These are phyloP conservation scores for Cutaneotrichosporon cyanovorans DNA, from an alignment of 1,284 basidiomycete genomes.

Conservation along the genomic window DNA sequence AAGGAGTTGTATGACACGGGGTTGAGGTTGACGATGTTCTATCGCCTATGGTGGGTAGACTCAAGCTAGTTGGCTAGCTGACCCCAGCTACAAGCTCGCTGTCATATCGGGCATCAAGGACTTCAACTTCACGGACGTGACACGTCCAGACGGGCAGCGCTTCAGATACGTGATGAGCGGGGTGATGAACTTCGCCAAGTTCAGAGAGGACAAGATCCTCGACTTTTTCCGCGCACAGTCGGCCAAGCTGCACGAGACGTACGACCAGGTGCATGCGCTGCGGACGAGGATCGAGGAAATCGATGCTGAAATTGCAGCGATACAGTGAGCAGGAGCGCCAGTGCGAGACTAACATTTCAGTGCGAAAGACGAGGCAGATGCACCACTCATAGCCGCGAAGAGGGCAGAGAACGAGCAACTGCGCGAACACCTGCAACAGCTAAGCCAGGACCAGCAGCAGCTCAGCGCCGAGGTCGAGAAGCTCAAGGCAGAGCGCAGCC, in stretches of 20 bases:
- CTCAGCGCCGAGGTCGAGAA: constrained; percentile 50
- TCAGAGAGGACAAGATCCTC: constrained; percentile 36
- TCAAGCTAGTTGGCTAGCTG: constrained; percentile 41
- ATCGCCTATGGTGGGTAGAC: constrained; percentile 61
- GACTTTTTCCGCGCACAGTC: constrained; percentile 11
- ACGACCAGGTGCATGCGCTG: constrained; percentile 27
- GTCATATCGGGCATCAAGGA: constrained; percentile 64
- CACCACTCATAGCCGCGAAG: constrained; percentile 59
- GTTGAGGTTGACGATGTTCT: constrained; percentile 56
- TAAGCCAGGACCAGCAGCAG: constrained; percentile 54
- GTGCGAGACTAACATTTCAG: constrained; percentile 47
- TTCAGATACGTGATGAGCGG: constrained; percentile 69
- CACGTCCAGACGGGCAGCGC: constrained; percentile 61
- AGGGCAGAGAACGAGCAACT: constrained; percentile 57
- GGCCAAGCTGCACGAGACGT: constrained; percentile 33
- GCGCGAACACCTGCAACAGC: constrained; percentile 57
- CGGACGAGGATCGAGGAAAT: constrained; percentile 52
- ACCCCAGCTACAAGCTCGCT: constrained; percentile 48
- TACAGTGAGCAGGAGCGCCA: constrained; percentile 57
- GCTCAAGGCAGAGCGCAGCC: constrained; percentile 55
- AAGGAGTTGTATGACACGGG: constrained; percentile 60
- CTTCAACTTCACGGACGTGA: constrained; percentile 68
- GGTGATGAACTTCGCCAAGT: constrained; percentile 87
- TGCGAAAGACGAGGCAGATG: constrained; percentile 60
- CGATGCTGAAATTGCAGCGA: constrained; percentile 52